These are phyloP conservation scores for Epicoccum sorghinum DNA, from an alignment of 2,329 filamentous ascomycete species.

Conservation along the genomic window DNA sequence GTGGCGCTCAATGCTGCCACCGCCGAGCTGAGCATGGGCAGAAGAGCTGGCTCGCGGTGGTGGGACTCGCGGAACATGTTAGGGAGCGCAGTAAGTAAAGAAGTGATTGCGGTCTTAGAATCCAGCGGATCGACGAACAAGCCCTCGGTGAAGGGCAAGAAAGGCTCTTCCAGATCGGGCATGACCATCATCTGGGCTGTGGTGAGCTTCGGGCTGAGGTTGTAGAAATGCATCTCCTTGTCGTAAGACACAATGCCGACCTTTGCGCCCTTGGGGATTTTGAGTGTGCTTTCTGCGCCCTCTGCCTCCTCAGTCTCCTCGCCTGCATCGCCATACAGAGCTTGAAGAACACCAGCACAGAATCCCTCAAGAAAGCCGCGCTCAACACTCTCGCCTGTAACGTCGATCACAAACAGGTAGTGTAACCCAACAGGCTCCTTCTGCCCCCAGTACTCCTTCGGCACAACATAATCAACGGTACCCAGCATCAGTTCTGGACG, in stretches of 20 bases:
- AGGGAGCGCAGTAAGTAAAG: conserved; percentile 83
- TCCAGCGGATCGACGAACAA: conserved; percentile 94
- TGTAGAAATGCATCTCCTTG: conserved; percentile 98
- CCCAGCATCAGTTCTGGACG: conserved; percentile 88
- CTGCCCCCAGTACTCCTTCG: conserved; percentile 93
- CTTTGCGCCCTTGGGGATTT: conserved; percentile 78
- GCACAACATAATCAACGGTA: conserved; percentile 94
- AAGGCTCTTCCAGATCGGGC: conserved; percentile 96
- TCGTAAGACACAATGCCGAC: conserved; percentile 96
- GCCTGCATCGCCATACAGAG: conserved; percentile 74
- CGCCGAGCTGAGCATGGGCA: conserved; percentile 83
- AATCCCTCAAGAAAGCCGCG: conserved; percentile 90
- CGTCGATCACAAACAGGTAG: conserved; percentile 92
- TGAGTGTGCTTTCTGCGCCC: conserved; percentile 58
- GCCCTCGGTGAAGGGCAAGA: conserved; percentile 87
- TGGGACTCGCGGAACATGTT: conserved; percentile 86
- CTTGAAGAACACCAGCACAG: conserved; percentile 83
- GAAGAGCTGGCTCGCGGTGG: conserved; percentile 85
- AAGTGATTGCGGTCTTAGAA: conserved; percentile 83
- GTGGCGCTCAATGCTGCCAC: conserved; percentile 83
- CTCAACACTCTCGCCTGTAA: conserved; percentile 88
- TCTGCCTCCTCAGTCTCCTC: conserved; percentile 49
- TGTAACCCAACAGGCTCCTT: conserved; percentile 87
- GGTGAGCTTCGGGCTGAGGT: conserved; percentile 78
- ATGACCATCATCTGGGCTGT: conserved; percentile 98